Percentiles rank a stretch among this genome's conserved stretches.
These are phyloP conservation scores for Fistulina hepatica DNA, from an alignment of 1,284 basidiomycete genomes.

Conservation along the genomic window DNA sequence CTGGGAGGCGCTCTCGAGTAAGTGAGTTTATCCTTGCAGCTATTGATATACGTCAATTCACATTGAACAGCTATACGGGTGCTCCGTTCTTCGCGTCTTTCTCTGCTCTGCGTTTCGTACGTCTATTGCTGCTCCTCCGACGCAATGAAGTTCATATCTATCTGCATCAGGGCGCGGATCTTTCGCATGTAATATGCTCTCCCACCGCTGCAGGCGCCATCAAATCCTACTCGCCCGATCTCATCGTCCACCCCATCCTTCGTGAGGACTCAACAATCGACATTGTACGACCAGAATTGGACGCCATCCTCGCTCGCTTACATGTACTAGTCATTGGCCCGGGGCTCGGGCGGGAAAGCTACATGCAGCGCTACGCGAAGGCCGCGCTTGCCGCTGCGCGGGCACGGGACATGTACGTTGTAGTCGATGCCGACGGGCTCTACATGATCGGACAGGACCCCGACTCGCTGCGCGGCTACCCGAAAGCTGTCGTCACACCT, in stretches of 20 bases:
- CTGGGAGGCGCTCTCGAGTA: constrained; percentile 90
- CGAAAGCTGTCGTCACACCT: constrained; percentile 78
- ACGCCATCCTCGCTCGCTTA: constrained; percentile 69
- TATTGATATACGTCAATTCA: constrained; percentile 1
- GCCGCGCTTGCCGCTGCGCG: constrained; percentile 45
- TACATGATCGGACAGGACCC: constrained; percentile 72
- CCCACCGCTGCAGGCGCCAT: constrained; percentile 84
- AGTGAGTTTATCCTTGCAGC: constrained; percentile 13
- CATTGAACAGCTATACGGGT: constrained; percentile 69
- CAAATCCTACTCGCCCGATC: constrained; percentile 91
- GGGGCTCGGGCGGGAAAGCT: constrained; percentile 79
- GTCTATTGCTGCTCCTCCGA: constrained; percentile 16
- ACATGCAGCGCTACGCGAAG: constrained; percentile 76
- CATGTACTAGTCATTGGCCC: constrained; percentile 92
- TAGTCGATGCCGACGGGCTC: constrained; percentile 89
- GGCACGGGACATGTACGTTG: constrained; percentile 68
- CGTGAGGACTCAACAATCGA: constrained; percentile 47
- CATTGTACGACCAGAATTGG: constrained; percentile 46
- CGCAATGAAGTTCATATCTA: constrained; percentile 1
- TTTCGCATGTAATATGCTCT: constrained; percentile 95
- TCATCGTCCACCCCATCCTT: constrained; percentile 93
- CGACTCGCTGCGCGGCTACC: constrained; percentile 68
- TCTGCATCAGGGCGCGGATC: constrained; percentile 67
- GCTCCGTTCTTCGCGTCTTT: constrained; percentile 93
- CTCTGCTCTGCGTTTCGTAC: constrained; percentile 72